phyloP scores from a whole-genome alignment of 1,284 basidiomycete genomes.

The Tilletiaria anomala region DNA sequence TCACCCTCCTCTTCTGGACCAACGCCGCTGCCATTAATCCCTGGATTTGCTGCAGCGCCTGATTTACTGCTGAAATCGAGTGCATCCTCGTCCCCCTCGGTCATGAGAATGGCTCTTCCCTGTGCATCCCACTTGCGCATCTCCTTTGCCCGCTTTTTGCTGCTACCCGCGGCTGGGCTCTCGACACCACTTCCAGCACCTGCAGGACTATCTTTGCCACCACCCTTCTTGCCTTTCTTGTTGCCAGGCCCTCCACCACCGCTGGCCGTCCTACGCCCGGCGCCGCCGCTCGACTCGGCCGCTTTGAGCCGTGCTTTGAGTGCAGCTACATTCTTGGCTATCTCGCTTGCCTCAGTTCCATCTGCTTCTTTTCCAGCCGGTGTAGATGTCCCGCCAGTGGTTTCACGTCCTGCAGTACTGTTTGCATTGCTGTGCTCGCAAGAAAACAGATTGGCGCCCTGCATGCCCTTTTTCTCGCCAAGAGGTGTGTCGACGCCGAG shows the following conservation, averaged over 20 bases:
- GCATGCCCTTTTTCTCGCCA: too few species aligned
- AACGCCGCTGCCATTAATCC: conserved; percentile 41
- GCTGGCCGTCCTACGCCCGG: too few species aligned
- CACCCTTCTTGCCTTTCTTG: conserved; percentile 47
- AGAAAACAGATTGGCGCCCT: too few species aligned
- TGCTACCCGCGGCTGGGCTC: conserved; percentile 29
- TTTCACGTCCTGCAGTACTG: too few species aligned
- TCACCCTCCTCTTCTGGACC: too few species aligned
- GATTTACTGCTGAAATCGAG: conserved; percentile 61
- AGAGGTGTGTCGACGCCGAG: too few species aligned
- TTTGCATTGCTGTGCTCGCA: too few species aligned
- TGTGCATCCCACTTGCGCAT: conserved; percentile 81
- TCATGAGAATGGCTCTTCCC: conserved; percentile 57
- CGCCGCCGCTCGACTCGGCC: conserved; percentile 43
- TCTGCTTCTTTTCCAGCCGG: too few species aligned
- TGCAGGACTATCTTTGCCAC: conserved; percentile 25
- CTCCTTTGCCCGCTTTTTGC: conserved; percentile 54
- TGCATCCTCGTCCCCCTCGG: conserved; percentile 72
- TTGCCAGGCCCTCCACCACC: conserved; percentile 44
- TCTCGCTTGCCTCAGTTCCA: conserved; percentile 65
- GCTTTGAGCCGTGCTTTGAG: conserved; percentile 59
- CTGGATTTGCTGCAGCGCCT: conserved; percentile 43
- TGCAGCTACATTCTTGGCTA: conserved; percentile 78
- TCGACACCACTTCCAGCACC: conserved; percentile 11
- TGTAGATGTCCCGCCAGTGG: too few species aligned